These are phyloP conservation scores for Rhodotorula sp. DNA, from an alignment of 1,284 basidiomycete genomes.

Conservation along the genomic window DNA sequence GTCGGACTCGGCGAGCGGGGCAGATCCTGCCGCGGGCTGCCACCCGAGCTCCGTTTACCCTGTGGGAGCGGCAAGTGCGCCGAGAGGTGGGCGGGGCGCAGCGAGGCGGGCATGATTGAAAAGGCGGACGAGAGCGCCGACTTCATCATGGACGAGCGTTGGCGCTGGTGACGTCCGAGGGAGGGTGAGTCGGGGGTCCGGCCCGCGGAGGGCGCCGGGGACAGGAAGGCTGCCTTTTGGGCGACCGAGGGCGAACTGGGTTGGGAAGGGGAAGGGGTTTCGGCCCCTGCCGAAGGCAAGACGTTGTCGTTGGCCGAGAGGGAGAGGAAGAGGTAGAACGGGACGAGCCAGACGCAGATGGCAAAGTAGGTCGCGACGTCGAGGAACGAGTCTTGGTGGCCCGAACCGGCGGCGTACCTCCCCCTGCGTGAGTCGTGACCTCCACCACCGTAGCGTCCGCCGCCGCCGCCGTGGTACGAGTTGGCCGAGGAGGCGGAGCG, in stretches of 20 bases:
- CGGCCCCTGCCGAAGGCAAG: slow-evolving; percentile 59
- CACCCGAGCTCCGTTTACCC: background rate
- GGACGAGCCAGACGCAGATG: slow-evolving; percentile 78
- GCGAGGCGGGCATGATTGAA: slow-evolving; percentile 23
- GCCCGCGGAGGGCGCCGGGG: background rate
- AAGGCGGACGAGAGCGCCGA: slow-evolving; percentile 36
- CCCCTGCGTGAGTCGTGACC: background rate
- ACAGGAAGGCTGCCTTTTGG: background rate
- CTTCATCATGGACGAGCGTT: slow-evolving; percentile 36
- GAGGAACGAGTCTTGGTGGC: slow-evolving; percentile 56
- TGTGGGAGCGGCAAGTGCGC: background rate
- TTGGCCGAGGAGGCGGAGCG: slow-evolving; percentile 50
- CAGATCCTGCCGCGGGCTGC: slow-evolving; percentile 4
- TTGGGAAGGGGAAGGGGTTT: slow-evolving; percentile 7
- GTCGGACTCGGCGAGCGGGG: slow-evolving; percentile 10
- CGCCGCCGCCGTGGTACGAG: slow-evolving; percentile 15
- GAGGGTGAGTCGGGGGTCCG: background rate
- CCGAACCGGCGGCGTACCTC: background rate
- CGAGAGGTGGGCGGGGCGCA: slow-evolving; percentile 22
- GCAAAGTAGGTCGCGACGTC: slow-evolving; percentile 92
- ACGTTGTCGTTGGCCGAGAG: slow-evolving; percentile 93
- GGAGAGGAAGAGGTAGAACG: slow-evolving; percentile 69
- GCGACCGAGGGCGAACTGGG: slow-evolving; percentile 5
- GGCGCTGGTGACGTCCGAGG: slow-evolving; percentile 20
- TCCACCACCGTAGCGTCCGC: background rate